Conservation (phyloP, 1,284 basidiomycete genomes). For the Sanguinoderma infundibulare region DNA sequence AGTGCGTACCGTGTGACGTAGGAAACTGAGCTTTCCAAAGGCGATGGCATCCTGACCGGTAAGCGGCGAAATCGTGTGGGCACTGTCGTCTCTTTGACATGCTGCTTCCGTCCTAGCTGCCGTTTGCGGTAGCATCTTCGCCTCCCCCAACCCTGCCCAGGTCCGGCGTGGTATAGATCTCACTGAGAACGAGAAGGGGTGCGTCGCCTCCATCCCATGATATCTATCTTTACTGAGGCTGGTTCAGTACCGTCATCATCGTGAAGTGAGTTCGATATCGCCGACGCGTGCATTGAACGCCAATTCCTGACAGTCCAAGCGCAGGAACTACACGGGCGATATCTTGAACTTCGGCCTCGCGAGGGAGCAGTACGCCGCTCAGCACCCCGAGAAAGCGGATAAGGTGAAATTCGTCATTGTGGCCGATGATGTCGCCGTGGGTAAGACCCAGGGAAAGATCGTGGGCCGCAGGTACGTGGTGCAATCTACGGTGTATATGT, state of each 20-base stretch:
- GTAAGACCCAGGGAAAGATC: slow-evolving; percentile 76
- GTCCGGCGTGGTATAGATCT: slow-evolving; percentile 82
- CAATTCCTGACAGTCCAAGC: slow-evolving; percentile 13
- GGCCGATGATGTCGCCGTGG: slow-evolving; percentile 92
- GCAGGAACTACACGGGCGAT: slow-evolving; percentile 87
- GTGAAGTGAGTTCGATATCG: slow-evolving; percentile 67
- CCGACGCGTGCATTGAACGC: not conserved
- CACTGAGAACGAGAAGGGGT: slow-evolving; percentile 80
- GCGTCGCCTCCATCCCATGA: slow-evolving; percentile 22
- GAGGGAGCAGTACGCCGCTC: slow-evolving; percentile 82
- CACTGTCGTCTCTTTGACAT: not conserved
- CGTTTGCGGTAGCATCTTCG: slow-evolving; percentile 87
- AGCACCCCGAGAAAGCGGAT: slow-evolving; percentile 68
- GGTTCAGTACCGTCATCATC: slow-evolving; percentile 74
- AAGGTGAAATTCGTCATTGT: slow-evolving; percentile 85
- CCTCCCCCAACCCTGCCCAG: slow-evolving; percentile 86
- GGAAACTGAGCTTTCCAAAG: slow-evolving; percentile 39
- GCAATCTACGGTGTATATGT: not conserved
- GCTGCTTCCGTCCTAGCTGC: slow-evolving; percentile 54
- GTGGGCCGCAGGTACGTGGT: slow-evolving; percentile 72
- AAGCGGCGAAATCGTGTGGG: slow-evolving; percentile 19
- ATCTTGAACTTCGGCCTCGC: slow-evolving; percentile 93
- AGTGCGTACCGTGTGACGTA: not conserved
- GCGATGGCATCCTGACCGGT: slow-evolving; percentile 81
- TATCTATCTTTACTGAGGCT: not conserved